A percentile compares a stretch with the other conserved stretches of the same genome.
Evolutionary conservation across 306 rosid species (phyloP).

Genomic region (Lathyrus oleraceus): DNA sequence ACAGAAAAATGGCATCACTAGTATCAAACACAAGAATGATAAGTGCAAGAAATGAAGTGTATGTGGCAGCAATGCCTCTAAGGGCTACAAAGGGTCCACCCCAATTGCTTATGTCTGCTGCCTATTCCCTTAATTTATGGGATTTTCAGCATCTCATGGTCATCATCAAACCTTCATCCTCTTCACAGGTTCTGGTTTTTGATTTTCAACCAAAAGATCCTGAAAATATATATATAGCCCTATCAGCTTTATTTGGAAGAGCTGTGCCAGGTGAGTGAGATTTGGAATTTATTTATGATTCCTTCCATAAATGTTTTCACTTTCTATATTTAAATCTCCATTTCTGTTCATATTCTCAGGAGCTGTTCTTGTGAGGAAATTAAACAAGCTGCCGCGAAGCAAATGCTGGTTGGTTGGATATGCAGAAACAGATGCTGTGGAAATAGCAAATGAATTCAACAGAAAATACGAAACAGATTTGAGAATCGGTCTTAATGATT

Average conservation of each 20-base stretch:
- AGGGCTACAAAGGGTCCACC: conserved; percentile 90
- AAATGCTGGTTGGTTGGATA: conserved; percentile 88
- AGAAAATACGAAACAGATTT: conserved; percentile 61
- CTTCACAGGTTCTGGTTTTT: conserved; percentile 76
- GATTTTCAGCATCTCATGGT: conserved; percentile 91
- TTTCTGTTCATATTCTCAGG: conserved; percentile 45
- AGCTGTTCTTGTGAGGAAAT: conserved; percentile 60
- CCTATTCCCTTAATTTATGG: conserved; percentile 75
- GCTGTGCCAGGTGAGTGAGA: conserved; percentile 68
- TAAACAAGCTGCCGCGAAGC: conserved; percentile 59
- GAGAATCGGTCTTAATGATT: conserved; percentile 72
- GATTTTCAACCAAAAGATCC: conserved; percentile 99
- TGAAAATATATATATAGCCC: conserved; percentile 69
- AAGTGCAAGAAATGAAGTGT: conserved; percentile 62
- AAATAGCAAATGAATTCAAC: conserved; percentile 64
- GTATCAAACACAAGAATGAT: conserved; percentile 33
- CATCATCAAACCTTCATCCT: conserved; percentile 56
- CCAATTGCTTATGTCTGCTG: conserved; percentile 70
- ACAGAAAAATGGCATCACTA: conserved; percentile 41
- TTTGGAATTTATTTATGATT: neutral
- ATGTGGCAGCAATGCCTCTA: conserved; percentile 82
- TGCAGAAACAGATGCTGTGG: conserved; percentile 49
- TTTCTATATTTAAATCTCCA: neutral
- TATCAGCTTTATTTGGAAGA: conserved; percentile 72
- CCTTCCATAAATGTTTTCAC: neutral